Base-by-base conservation (phyloP, 164 flowering plant species). In the Chloranthus sessilifolius region DNA sequence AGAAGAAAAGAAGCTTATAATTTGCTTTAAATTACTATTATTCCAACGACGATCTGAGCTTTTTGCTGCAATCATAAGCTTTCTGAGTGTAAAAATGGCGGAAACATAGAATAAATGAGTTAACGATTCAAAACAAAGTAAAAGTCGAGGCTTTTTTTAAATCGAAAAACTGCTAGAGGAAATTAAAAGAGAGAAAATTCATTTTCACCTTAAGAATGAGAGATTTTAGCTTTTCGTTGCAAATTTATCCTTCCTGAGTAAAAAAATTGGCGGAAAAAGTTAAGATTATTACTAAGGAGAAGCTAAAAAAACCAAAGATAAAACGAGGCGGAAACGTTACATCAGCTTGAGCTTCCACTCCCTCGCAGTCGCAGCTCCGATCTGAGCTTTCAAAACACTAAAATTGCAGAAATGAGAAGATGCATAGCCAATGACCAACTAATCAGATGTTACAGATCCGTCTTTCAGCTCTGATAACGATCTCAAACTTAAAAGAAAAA, bases 61-160 rank as follows among this genome's bases (percentile, higher is more conserved):
- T 48, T 21, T 28, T 14, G 26, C 40, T 19, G 27, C 28, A 21
- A 34, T 28, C 14, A 24, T 16, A 55, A 11, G 44, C 15, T 35
- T 35, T 15, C 51, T 55, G 43, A 27, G 34, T 11, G 34, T 19
- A 7, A 46, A 45, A 55, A 55, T 17, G 22, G 35, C 29, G 43
- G 5, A 2, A 17, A 17, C 21, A 27, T 34, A 46, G 24, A 43
- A 43, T 22, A 24, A 43, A 43, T n/a, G n/a, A n/a, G n/a, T n/a
- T n/a, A n/a, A n/a, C n/a, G n/a, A n/a, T n/a, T n/a, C n/a, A n/a
- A n/a, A n/a, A n/a, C n/a, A n/a, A n/a, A n/a, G n/a, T n/a, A n/a
- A n/a, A n/a, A n/a, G n/a, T n/a, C n/a, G n/a, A n/a, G n/a, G n/a
- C n/a, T n/a, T n/a, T n/a, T n/a, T n/a, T n/a, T n/a, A n/a, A 17